Evolutionary conservation across 1,139 yeast species (phyloP), one percentile per base, ranked within the genome.

Genomic region (Yamadazyma mexicana): DNA sequence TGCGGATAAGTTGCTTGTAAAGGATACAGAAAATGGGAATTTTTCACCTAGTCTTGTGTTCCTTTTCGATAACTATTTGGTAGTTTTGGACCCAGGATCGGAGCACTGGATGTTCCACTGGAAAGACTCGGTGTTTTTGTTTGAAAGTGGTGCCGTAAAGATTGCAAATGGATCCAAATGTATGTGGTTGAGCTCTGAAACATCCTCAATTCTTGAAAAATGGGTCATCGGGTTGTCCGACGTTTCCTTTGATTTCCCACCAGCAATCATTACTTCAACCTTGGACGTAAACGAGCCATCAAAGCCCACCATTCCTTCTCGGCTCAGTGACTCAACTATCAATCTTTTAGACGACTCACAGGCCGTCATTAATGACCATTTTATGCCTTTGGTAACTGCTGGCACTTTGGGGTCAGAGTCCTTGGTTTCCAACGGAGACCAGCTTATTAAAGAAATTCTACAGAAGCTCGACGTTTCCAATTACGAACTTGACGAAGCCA

Each of bases 171-270:
- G 16, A 5, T 7, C 20, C 9, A 17, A 30, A 3, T 22, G 28
- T 11, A 17, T 52, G 15, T 58, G 50, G 48, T 37, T 64, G 6
- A 52, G 50, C 33, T 59, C 67, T 1, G 50, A 53, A 8, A 43
- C 45, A 7, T 50, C 56, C 26, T 51, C 64, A 3, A 56, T 70
- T 4, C 54, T 70, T 17, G 75, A 72, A 45, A 71, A 71, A 47
- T 72, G 77, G 77, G 73, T 64, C 5, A 69, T 68, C 25, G 75
- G 71, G 1, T 50, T 66, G 7, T 64, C 72, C 3, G 77, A 72
- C 41, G 45, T 49, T 5, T 45, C 46, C 10, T 59, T 61, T 39
- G 39, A 43, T 2, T 62, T 72, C 34, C 77, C 77, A 0, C 48
- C 56, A 1, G 66, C 61, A 7, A 51, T 66, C 9, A 45, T 71